phyloP scores from a whole-genome alignment of 352 stramenopile genomes.

The Pythium aquatile region DNA sequence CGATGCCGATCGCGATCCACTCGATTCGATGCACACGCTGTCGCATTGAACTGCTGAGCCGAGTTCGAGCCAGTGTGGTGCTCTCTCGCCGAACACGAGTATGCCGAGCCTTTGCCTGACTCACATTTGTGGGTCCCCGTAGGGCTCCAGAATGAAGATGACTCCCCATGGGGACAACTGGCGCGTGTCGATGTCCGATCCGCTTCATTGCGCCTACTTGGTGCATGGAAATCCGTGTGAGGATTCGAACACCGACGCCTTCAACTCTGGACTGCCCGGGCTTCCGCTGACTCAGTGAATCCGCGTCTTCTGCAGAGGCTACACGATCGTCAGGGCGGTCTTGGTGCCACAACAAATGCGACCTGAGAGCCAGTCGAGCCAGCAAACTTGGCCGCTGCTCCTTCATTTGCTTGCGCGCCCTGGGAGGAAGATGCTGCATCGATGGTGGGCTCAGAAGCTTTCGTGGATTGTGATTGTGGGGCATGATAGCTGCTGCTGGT shows the following conservation, averaged over 20 bases:
- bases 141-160: neutral
- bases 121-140: neutral
- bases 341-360: neutral
- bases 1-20: constrained; percentile 3
- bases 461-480: neutral
- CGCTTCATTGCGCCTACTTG: constrained; percentile 14
- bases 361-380: neutral
- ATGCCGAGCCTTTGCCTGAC: neutral
- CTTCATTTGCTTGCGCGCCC: neutral
- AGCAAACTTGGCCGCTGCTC: neutral
- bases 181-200: neutral
- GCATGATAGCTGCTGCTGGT: constrained; percentile 4
- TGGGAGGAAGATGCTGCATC: neutral
- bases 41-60: neutral
- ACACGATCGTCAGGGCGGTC: neutral
- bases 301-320: neutral
- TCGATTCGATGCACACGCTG: constrained; percentile 12
- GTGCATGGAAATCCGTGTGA: constrained; percentile 21
- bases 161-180: neutral
- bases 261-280: constrained; percentile 13
- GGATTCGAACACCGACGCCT: constrained; percentile 9
- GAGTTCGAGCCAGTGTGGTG: constrained; percentile 4
- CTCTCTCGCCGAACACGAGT: neutral
- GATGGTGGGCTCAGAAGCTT: neutral
- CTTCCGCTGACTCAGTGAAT: neutral